Evolutionary conservation across 1,139 yeast genomes (phyloP), one percentile per base, ranked within the genome.

Genomic region (Arxiozyma slooffiae): DNA sequence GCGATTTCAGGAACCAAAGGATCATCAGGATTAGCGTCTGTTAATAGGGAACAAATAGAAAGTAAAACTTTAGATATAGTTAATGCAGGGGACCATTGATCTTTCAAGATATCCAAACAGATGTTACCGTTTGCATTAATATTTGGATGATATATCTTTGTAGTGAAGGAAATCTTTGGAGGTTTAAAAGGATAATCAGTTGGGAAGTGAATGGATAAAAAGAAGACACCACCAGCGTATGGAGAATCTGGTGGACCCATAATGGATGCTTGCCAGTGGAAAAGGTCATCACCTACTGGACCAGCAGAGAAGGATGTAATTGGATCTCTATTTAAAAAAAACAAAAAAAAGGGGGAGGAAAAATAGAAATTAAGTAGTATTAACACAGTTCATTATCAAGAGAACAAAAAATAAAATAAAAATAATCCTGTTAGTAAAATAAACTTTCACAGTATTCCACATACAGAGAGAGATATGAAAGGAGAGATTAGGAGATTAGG

Each of bases 251-350:
- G 78, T 47, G 96, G 96, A 46, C 96, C 96, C 92, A 88, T 85
- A 69, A 88, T 88, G 52, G 96, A 87, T 47, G 96, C 96, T 72
- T 88, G 96, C 96, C 96, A 88, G 77, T 87, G 95, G 74, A 83
- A 88, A 68, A 88, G 77, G 68, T 88, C 96, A 65, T 92, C 97
- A 51, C 97, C 97, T 48, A 88, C 95, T 63, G 99, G 99, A 48
- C 98, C 99, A 11, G 98, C 98, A 41, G 97, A 89, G 73, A 98
- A 94, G 48, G 97, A 89, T 54, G 97, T 87, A 66, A 98, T 98
- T 58, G 98, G 99, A 70, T 92, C 99, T 79, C 96, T 87, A 58
- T 24, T 55, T 46, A 54, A 41, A 41, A 26, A 38, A 48, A 26
- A 40, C 43, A 36, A 22, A 36, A 17, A 21, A 38, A n/a, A 42